Evolutionary conservation across 73 alveolate species (phyloP), one percentile per base, ranked within the genome.

Genomic region (Loxodes magnus): DNA sequence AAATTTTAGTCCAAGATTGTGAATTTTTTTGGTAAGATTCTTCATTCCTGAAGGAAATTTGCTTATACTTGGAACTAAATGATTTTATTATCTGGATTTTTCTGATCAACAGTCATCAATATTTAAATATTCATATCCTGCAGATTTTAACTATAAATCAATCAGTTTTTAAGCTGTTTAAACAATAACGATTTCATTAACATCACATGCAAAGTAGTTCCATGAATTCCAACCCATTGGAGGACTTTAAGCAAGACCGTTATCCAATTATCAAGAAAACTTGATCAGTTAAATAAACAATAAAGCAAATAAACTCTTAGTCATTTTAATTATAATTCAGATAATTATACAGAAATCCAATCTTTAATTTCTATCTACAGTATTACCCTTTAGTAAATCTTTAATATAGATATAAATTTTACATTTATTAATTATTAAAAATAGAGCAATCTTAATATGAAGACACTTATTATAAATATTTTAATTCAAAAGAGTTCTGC

Each of bases 221-320:
- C 96, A 86, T 36, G 92, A 66, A 61, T 81, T 80, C 85, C 92
- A 85, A 3, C 96, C 96, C 96, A 85, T 85, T 37, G 64, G 79
- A 22, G 96, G 96, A 10, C 75, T 68, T 21, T 10, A 20, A 5
- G 84, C 93, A 23, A 81, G 64, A 0, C 88, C 87, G 43, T 81
- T 80, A 51, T 81, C 77, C 42, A 76, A 43, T 27, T n/a, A n/a
- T n/a, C n/a, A n/a, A n/a, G n/a, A n/a, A n/a, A n/a, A n/a, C n/a
- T n/a, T n/a, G n/a, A n/a, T n/a, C n/a, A n/a, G n/a, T n/a, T n/a
- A n/a, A n/a, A n/a, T n/a, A n/a, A n/a, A n/a, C n/a, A n/a, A n/a
- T n/a, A n/a, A n/a, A n/a, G n/a, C n/a, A n/a, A n/a, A n/a, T n/a
- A n/a, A n/a, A n/a, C n/a, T n/a, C n/a, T n/a, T n/a, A n/a, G n/a